Base-by-base conservation (phyloP, 306 rosid species). In the Datisca glomerata region DNA sequence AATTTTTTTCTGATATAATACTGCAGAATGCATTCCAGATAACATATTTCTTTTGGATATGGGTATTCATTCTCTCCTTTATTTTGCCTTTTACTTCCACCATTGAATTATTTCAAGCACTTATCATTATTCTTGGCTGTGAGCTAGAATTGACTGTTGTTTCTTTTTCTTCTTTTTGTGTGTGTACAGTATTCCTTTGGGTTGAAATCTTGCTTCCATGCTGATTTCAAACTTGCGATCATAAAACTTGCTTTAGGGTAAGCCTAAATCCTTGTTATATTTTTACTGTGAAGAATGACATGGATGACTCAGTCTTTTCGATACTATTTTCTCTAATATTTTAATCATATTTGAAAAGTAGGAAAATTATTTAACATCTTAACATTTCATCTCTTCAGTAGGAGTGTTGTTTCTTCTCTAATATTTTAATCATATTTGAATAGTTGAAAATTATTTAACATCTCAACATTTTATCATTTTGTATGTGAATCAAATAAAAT, bases 21-120 rank as follows among this genome's bases (percentile, higher is more conserved):
- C 15, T 70, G 81, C 97, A 89, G 97, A 83, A 67, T 64, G 80
- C 91, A 3, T 89, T 89, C 70, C 97, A 89, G 55, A 66, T 83
- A 53, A 89, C 87, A 34, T 77, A 77, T 57, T 72, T 80, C 69
- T 65, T 83, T 27, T 89, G 93, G 95, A 80, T 77, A 67, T 89
- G 95, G 97, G 97, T 89, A 87, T 27, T 53, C n/a, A n/a, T n/a
- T n/a, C n/a, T n/a, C 39, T 53, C 33, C 23, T 21, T 18, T 25
- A 37, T n/a, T n/a, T n/a, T n/a, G n/a, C 40, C 31, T 41, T 37
- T 36, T 15, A 24, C 25, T 13, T 18, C 27, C n/a, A 14, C 7
- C 29, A 48, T 33, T 46, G 8, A 4, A 19, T 2, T 17, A 13
- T 9, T 31, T 5, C 2, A 3, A 4, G 0, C 8, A 14, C 36